Evolutionary conservation across 176 grass and related monocot genomes (phyloP).

Genomic region (Leersia perrieri): DNA sequence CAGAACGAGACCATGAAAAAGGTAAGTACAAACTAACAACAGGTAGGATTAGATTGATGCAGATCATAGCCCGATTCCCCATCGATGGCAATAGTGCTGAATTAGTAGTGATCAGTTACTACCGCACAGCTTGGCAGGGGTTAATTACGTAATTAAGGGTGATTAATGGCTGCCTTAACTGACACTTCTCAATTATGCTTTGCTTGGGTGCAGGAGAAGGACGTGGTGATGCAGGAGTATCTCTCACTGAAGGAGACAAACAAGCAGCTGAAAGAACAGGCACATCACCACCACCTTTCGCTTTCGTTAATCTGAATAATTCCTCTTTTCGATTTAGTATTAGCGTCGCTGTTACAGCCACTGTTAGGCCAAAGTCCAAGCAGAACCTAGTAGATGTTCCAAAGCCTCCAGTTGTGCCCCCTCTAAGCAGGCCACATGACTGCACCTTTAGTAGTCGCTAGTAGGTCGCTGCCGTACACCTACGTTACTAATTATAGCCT

Average conservation of each 20-base stretch:
- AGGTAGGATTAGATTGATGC: neutral
- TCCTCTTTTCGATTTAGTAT: neutral
- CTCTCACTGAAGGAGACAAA: slow-evolving; percentile 73
- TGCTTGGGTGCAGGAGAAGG: slow-evolving; percentile 63
- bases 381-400: slow-evolving; percentile 32
- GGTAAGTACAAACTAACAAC: slow-evolving; percentile 25
- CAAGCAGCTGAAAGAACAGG: slow-evolving; percentile 83
- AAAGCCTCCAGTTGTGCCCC: slow-evolving; percentile 28
- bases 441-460: neutral
- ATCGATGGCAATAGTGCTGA: neutral
- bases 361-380: neutral
- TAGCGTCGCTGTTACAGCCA: neutral
- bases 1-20: slow-evolving; percentile 81
- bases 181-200: neutral
- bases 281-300: slow-evolving; percentile 8
- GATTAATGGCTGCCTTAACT: neutral
- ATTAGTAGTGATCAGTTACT: neutral
- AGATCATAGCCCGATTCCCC: too few species aligned
- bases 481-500: neutral
- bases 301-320: slow-evolving; percentile 10
- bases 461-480: slow-evolving; percentile 13
- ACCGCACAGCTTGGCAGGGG: neutral
- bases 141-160: neutral
- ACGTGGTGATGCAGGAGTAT: slow-evolving; percentile 62
- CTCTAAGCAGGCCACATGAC: neutral